Evolutionary conservation across 768 basidiomycete genomes (phyloP).

Genomic region (Leccinum olivaceopallidum): DNA sequence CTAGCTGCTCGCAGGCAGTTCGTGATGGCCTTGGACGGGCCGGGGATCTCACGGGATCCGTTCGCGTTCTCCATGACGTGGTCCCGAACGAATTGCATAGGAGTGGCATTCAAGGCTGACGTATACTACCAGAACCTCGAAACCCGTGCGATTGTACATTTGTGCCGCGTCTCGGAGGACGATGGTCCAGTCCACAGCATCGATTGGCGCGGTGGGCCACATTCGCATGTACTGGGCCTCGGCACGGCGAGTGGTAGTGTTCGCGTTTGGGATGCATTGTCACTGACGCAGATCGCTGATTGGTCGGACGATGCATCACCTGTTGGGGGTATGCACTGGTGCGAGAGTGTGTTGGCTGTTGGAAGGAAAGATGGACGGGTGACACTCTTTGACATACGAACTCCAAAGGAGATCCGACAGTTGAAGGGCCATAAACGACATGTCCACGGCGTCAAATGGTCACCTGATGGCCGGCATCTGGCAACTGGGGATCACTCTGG

Average conservation of each 20-base stretch:
- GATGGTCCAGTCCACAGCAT: slow-evolving; percentile 46
- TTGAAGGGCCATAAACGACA: slow-evolving; percentile 35
- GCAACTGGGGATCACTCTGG: slow-evolving; percentile 44
- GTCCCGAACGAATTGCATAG: slow-evolving; percentile 59
- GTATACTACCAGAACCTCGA: slow-evolving; percentile 65
- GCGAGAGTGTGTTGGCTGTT: slow-evolving; percentile 37
- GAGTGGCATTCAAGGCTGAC: slow-evolving; percentile 58
- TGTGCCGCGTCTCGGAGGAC: slow-evolving; percentile 42
- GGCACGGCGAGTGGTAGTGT: slow-evolving; percentile 53
- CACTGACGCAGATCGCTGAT: slow-evolving; percentile 26
- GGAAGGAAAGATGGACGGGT: slow-evolving; percentile 42
- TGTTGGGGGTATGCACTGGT: slow-evolving; percentile 45
- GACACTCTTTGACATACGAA: slow-evolving; percentile 39
- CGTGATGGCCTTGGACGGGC: slow-evolving; percentile 61
- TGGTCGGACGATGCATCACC: slow-evolving; percentile 38
- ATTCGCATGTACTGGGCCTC: slow-evolving; percentile 46
- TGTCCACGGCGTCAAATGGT: slow-evolving; percentile 43
- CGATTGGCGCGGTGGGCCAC: slow-evolving; percentile 48
- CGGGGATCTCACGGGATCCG: slow-evolving; percentile 54
- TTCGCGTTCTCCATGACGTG: slow-evolving; percentile 62
- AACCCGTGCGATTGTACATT: slow-evolving; percentile 50
- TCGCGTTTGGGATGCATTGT: slow-evolving; percentile 53
- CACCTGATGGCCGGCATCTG: slow-evolving; percentile 39
- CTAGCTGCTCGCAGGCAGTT: slow-evolving; percentile 55
- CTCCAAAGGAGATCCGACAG: slow-evolving; percentile 27